These are phyloP conservation scores for Bipolaris cookei DNA, from an alignment of 2,329 filamentous ascomycete genomes.

Conservation along the genomic window DNA sequence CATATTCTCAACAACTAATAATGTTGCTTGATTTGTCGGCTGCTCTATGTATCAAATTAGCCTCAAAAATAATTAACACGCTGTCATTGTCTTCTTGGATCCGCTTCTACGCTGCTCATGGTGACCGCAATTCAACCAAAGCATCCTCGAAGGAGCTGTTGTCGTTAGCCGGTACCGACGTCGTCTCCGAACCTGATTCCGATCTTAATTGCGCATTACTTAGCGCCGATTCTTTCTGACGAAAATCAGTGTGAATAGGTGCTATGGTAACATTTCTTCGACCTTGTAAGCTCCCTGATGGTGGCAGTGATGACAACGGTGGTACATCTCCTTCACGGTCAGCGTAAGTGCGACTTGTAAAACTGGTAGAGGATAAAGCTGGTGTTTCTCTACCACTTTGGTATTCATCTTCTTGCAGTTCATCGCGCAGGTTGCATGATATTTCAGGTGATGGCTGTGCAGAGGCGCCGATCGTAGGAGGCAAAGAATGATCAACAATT, in stretches of 20 bases:
- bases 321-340: neutral
- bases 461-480: neutral
- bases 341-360: neutral
- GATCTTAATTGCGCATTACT: neutral
- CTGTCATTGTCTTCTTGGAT: too few species aligned
- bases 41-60: neutral
- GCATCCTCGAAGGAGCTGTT: neutral
- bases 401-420: neutral
- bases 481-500: constrained; percentile 44
- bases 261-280: neutral
- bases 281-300: neutral
- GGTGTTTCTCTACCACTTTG: neutral
- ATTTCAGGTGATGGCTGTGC: neutral
- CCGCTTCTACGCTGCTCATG: too few species aligned
- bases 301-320: too few species aligned
- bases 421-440: neutral
- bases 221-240: neutral
- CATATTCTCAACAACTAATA: too few species aligned
- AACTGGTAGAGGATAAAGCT: neutral
- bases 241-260: neutral
- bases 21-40: neutral
- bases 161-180: neutral
- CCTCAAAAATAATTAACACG: too few species aligned
- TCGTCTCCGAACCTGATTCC: neutral
- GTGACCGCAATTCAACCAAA: neutral